Base-by-base conservation (phyloP, 1,139 yeast species). In the Lodderomyces margitis region DNA sequence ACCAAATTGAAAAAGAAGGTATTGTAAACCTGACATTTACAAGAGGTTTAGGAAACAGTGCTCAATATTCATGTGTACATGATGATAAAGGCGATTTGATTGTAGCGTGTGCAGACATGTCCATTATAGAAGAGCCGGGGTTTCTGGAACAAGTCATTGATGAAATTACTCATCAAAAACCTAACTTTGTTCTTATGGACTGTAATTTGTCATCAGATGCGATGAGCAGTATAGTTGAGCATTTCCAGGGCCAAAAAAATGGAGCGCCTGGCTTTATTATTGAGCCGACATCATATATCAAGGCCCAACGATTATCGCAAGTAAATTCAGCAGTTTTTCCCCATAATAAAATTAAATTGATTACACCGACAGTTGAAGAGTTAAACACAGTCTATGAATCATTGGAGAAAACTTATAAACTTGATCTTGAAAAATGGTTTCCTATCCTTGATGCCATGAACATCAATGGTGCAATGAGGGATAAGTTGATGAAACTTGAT, bases 21-120 rank as follows among this genome's bases (percentile, higher is more conserved):
- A 17, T 16, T 25, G 1, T 43, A 54, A 2, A 37, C 16, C 14
- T 27, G 6, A 33, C 21, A 58, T 48, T 70, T 2, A 81, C 80
- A 0, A 64, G 81, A 20, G 45, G 52, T 3, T 46, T 53, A 2
- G 49, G 50, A 6, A 46, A 50, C 12, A 83, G 94, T 0, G 88
- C 94, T 0, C 86, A 84, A 51, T 89, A 89, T 54, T 73, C 80
- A 5, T 81, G 95, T 1, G 71, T 81, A 45, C 92, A 87, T 54
- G 78, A 77, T 44, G 48, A 53, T 0, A 55, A 64, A 2, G 96
- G 96, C 1, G 82, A 76, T 3, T 65, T 88, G 38, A 57, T 85
- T 6, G 68, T 86, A 14, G 95, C 96, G 0, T 81, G 89, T 57
- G 92, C 96, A 3, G 96, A 87, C 55, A 88, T 89, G 96, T 68